These are phyloP conservation scores for Rubus parviflorus DNA, from an alignment of 306 rosid species.

Conservation along the genomic window DNA sequence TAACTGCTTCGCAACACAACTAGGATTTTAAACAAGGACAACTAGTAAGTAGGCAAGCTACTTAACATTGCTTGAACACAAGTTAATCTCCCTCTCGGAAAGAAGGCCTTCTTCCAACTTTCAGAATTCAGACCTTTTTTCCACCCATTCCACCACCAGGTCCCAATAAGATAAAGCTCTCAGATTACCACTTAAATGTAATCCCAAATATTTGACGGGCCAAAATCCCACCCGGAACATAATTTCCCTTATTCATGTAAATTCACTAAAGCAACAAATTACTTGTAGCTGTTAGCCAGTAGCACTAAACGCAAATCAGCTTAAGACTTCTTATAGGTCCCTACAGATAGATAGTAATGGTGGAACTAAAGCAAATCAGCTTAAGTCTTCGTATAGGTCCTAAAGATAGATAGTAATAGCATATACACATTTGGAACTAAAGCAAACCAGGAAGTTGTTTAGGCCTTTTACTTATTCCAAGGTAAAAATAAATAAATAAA, in stretches of 20 bases:
- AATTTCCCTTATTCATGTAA: neutral
- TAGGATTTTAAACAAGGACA: neutral
- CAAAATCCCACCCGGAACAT: neutral
- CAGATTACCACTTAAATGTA: neutral
- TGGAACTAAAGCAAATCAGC: neutral
- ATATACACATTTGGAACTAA: neutral
- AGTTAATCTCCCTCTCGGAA: neutral
- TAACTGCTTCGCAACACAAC: neutral
- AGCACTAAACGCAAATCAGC: neutral
- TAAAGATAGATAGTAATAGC: neutral
- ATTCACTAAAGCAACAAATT: neutral
- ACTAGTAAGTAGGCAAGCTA: neutral
- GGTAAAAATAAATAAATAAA: neutral
- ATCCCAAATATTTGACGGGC: neutral
- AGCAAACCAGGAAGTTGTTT: neutral
- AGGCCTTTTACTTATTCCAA: neutral
- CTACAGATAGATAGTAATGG: neutral
- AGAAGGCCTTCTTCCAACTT: neutral
- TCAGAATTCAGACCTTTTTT: neutral
- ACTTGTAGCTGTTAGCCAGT: neutral
- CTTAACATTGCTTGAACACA: neutral
- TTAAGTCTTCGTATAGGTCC: constrained; percentile 1
- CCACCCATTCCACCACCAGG: neutral
- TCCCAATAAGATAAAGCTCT: neutral
- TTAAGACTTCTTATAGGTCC: constrained; percentile 9